These are phyloP conservation scores for Xylaria sp. DNA, from an alignment of 2,329 filamentous ascomycete species.

Conservation along the genomic window DNA sequence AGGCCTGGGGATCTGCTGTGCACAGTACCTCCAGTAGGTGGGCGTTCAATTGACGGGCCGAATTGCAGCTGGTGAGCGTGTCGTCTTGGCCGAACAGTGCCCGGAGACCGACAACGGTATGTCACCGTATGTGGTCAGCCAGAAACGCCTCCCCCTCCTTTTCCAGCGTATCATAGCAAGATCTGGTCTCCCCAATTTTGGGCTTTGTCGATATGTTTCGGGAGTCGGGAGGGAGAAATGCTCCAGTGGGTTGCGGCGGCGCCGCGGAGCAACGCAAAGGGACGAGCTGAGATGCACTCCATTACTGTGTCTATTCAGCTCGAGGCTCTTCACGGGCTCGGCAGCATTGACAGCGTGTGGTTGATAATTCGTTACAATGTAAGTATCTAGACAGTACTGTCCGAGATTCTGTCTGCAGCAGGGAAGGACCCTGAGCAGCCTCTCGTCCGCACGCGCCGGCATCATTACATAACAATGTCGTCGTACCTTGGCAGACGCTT, in stretches of 20 bases:
- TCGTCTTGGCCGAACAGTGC: background rate
- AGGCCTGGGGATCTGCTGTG: too few species aligned
- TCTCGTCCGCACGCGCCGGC: background rate
- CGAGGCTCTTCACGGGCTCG: background rate
- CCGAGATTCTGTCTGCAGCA: background rate
- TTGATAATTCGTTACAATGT: too few species aligned
- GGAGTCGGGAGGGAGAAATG: too few species aligned
- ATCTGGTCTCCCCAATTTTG: background rate
- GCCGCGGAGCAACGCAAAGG: background rate
- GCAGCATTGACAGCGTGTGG: too few species aligned
- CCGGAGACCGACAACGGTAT: background rate
- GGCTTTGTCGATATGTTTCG: background rate
- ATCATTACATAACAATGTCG: conserved; percentile 19
- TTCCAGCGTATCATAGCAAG: background rate
- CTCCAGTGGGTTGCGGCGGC: background rate
- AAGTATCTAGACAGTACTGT: too few species aligned
- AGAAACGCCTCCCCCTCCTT: conserved; percentile 1
- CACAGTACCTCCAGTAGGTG: too few species aligned
- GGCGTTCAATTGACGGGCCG: background rate
- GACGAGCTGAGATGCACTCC: conserved; percentile 11
- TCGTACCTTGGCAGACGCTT: background rate
- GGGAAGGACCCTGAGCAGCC: background rate
- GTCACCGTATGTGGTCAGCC: conserved; percentile 2
- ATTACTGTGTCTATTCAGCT: background rate
- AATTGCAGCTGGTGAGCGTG: background rate